Base-by-base conservation (phyloP, 306 rosid species). In the Ochetophila trinervis region DNA sequence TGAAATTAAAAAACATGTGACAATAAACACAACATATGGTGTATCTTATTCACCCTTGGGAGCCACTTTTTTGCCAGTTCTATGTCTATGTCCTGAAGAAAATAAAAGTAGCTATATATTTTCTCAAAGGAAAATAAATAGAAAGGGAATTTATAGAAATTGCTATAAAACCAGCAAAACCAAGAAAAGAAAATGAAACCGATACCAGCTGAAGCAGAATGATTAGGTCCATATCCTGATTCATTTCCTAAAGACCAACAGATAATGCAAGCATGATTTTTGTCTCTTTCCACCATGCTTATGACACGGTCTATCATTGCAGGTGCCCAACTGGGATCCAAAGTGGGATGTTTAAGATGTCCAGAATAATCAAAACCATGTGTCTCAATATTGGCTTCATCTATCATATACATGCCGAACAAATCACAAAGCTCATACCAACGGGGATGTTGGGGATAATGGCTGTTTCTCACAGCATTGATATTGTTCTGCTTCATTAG, bases 211-310 rank as follows among this genome's bases (percentile, higher is more conserved):
- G 71, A 74, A 72, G 97, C 93, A 70, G 78, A 89, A 81, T 93
- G 98, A 84, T 93, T 93, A 67, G 89, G 86, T 65, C 98, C 98
- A 59, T 89, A 93, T 71, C 95, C 97, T 67, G 97, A 68, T 76
- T 93, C 98, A 69, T 93, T 93, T 69, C 98, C 97, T 52, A 93
- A 73, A 53, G 98, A 93, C 98, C 98, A 93, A 24, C 75, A 74
- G 49, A 93, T 79, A 57, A 93, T 89, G 80, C 95, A 93, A 23
- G 97, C 67, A 73, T 93, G 95, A 67, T 93, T 93, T 74, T 93
- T 93, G 80, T 93, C 98, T 75, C 97, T 86, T 90, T 93, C 98
- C 66, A 93, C 98, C 98, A 93, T 93, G 83, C 97, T 76, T 12
- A 93, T 86, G 72, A 87, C 98, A 15, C 98, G 98, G 78, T 93